A percentile compares a stretch with the other conserved stretches of the same genome.
Evolutionary conservation across 1,284 basidiomycete genomes (phyloP).

Genomic region (Ustilago esculenta): DNA sequence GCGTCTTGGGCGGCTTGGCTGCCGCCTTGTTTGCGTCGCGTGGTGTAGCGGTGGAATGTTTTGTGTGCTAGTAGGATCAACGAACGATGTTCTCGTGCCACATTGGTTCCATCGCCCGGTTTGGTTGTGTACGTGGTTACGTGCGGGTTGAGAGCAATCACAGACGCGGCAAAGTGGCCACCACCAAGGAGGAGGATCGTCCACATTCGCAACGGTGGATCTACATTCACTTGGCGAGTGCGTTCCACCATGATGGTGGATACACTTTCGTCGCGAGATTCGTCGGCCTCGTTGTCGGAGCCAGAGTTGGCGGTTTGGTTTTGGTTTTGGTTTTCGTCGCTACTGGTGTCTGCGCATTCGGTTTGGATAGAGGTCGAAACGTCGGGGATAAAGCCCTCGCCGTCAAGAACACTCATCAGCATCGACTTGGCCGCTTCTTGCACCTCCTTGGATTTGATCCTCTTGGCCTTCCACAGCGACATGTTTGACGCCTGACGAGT

Average conservation of each 20-base stretch:
- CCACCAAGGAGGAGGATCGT: slow-evolving; percentile 95
- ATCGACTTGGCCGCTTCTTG: slow-evolving; percentile 53
- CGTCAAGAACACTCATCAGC: slow-evolving; percentile 58
- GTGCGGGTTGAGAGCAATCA: slow-evolving; percentile 73
- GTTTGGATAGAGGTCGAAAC: slow-evolving; percentile 27
- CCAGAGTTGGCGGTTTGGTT: no score
- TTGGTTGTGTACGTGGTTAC: slow-evolving; percentile 34
- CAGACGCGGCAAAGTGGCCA: slow-evolving; percentile 93
- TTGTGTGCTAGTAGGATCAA: slow-evolving; percentile 86
- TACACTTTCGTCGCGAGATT: slow-evolving; percentile 19
- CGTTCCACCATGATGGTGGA: slow-evolving; percentile 35
- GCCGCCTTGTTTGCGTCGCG: slow-evolving; percentile 96
- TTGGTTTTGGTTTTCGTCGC: slow-evolving; percentile 33
- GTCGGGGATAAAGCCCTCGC: slow-evolving; percentile 46
- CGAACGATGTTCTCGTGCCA: slow-evolving; percentile 44
- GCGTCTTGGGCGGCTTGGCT: slow-evolving; percentile 92
- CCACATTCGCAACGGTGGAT: slow-evolving; percentile 75
- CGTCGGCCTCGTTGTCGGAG: slow-evolving; percentile 17
- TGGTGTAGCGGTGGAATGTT: slow-evolving; percentile 98
- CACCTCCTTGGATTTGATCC: slow-evolving; percentile 56
- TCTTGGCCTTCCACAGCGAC: slow-evolving; percentile 54
- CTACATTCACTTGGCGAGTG: slow-evolving; percentile 24
- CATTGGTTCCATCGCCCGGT: slow-evolving; percentile 16
- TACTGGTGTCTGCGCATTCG: slow-evolving; percentile 18
- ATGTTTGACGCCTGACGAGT: slow-evolving; percentile 43